These are phyloP conservation scores for Colletotrichum paranaense DNA, from an alignment of 2,329 filamentous ascomycete species.

Conservation along the genomic window DNA sequence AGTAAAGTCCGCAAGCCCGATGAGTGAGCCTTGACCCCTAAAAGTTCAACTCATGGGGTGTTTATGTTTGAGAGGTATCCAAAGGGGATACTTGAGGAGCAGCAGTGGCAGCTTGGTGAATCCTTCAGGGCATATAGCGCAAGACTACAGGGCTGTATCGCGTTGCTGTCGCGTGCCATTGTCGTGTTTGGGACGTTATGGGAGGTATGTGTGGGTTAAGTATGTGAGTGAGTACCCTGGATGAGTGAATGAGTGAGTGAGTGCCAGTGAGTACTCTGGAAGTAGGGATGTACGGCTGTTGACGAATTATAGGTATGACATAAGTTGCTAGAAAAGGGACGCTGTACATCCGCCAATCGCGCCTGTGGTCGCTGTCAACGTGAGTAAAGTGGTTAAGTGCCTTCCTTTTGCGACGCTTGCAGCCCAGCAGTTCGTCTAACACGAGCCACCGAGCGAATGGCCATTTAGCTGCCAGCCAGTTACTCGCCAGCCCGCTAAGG, in stretches of 20 bases:
- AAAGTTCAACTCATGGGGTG: not conserved
- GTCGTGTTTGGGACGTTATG: not conserved
- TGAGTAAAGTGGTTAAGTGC: not conserved
- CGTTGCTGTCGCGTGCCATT: not conserved
- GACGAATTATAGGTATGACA: too few relatives aligned
- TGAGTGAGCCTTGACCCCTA: not conserved
- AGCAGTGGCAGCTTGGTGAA: not conserved
- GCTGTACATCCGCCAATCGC: not conserved
- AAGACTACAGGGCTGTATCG: not conserved
- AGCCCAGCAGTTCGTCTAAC: slow-evolving; percentile 2
- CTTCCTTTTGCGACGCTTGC: slow-evolving; percentile 25
- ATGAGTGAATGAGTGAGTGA: not conserved
- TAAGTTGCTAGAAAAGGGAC: not conserved
- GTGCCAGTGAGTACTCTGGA: not conserved
- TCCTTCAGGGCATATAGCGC: not conserved
- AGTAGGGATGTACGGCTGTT: not conserved
- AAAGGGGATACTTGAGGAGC: not conserved
- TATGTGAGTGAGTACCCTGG: not conserved
- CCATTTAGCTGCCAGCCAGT: not conserved
- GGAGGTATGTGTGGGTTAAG: not conserved
- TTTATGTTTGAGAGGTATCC: too few relatives aligned
- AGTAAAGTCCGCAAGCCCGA: slow-evolving; percentile 28
- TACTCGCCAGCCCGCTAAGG: not conserved
- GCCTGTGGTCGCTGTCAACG: not conserved
- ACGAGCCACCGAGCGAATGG: not conserved